Base-by-base conservation (phyloP, 371 early-diverging fungal species). In the Zychaea mexicana region DNA sequence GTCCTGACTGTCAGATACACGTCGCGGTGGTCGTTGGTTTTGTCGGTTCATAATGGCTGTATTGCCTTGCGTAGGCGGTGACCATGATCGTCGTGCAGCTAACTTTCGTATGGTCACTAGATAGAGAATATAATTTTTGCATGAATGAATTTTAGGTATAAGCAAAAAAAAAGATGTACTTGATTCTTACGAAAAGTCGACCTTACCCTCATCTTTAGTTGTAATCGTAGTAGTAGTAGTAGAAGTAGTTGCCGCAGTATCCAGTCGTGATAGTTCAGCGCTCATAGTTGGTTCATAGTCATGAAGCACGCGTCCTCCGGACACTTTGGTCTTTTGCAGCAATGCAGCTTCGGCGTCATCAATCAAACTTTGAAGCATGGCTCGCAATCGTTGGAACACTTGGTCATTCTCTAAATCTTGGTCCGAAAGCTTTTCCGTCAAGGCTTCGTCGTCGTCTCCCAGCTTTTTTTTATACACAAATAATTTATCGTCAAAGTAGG, bases 341-440 rank as follows among this genome's bases (percentile, higher is more conserved):
- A 80, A 64, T 42, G 81, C 81, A 28, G 64, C 56, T 68, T 80
- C 75, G 38, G 81, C 81, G 33, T 77, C 70, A 28, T 80, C 77
- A 60, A 80, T 80, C n/a, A 80, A 62, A 24, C 65, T 58, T 47
- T 68, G 46, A 19, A 80, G 56, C 67, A 75, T 73, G 7, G 54
- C 31, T 17, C 68, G 65, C 19, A 80, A 45, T 52, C 74, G 67
- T 58, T 77, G 74, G 53, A 73, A 80, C 22, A 72, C 69, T 49
- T 70, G 70, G 61, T 80, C 81, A 57, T 75, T 75, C 12, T 70
- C 65, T 4, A 71, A 42, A 30, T 67, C 80, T 32, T 77, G 69
- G 31, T 73, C 67, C 7, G 69, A 67, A 28, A 65, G 52, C 52
- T 61, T 59, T 22, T 67, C 69, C 9, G 63, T 39, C 27, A 60